Evolutionary conservation across 1,139 yeast genomes (phyloP).

Genomic region (Lodderomyces theae): DNA sequence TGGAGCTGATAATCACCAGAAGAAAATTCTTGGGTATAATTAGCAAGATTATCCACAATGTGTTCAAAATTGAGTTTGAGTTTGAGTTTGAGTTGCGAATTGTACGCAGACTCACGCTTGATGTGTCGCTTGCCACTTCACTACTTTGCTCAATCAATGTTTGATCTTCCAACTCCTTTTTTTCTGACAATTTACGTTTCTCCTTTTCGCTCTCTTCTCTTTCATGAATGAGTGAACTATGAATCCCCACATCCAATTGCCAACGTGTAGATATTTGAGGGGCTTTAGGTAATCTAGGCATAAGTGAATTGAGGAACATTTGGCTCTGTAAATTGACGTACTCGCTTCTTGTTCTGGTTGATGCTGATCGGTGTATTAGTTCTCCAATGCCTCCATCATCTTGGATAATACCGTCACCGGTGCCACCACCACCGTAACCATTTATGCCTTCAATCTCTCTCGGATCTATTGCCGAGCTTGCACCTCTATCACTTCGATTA

Average conservation of each 20-base stretch:
- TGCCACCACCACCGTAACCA: background rate
- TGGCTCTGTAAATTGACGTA: slow-evolving; percentile 32
- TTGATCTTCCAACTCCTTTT: slow-evolving; percentile 5
- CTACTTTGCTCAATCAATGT: slow-evolving; percentile 7
- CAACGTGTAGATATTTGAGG: slow-evolving; percentile 40
- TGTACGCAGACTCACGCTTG: background rate
- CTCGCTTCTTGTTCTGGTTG: slow-evolving; percentile 11
- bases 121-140: slow-evolving; percentile 8
- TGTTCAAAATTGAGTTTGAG: slow-evolving; percentile 15
- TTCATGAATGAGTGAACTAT: slow-evolving; percentile 30
- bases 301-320: slow-evolving; percentile 31
- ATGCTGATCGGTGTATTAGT: slow-evolving; percentile 10
- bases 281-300: slow-evolving; percentile 45
- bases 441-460: slow-evolving; percentile 1
- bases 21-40: slow-evolving; percentile 46
- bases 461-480: slow-evolving; percentile 17
- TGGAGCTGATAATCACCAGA: slow-evolving; percentile 32
- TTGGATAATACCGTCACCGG: slow-evolving; percentile 1
- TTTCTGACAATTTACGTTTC: slow-evolving; percentile 3
- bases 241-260: slow-evolving; percentile 48
- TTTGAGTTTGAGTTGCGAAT: slow-evolving; percentile 9
- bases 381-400: slow-evolving; percentile 7
- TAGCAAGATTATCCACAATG: slow-evolving; percentile 45
- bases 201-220: slow-evolving; percentile 9
- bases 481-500: background rate